Evolutionary conservation across 2,329 filamentous ascomycete genomes (phyloP).

Genomic region (Cladosporium oxysporum): DNA sequence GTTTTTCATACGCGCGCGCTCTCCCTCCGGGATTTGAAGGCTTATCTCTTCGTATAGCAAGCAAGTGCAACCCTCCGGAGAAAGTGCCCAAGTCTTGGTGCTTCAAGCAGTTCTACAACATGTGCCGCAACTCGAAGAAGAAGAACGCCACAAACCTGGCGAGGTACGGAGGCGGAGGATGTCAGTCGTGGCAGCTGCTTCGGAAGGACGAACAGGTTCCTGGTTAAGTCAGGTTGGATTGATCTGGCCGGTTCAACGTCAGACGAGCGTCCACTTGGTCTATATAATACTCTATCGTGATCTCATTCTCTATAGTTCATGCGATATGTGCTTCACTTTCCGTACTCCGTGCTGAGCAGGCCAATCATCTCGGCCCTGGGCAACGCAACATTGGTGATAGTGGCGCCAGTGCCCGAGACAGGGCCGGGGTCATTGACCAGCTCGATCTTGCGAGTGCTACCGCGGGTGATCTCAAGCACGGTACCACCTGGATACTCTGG

Average conservation of each 20-base stretch:
- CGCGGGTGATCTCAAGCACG: conserved; percentile 18
- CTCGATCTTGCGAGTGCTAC: conserved; percentile 9
- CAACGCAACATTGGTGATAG: conserved; percentile 12
- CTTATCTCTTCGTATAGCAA: background rate
- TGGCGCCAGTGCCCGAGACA: conserved; percentile 3
- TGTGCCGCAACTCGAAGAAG: conserved; percentile 8
- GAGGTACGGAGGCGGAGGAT: background rate
- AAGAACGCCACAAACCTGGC: conserved; percentile 2
- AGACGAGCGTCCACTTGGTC: background rate
- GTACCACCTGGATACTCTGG: conserved; percentile 20
- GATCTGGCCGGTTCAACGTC: background rate
- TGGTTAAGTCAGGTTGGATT: background rate
- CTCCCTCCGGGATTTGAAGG: too few species aligned
- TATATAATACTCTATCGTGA: background rate
- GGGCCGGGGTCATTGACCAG: conserved; percentile 17
- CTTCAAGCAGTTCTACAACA: conserved; percentile 17
- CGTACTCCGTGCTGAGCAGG: conserved; percentile 10
- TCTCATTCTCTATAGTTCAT: background rate
- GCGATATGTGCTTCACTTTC: background rate
- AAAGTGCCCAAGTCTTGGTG: conserved; percentile 4
- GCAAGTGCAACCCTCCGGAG: background rate
- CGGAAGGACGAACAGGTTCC: background rate
- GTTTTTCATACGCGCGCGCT: background rate
- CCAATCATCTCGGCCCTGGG: conserved; percentile 16
- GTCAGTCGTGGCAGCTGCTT: background rate